phyloP scores from a whole-genome alignment of 768 basidiomycete species.

The Kwoniella dejecticola region DNA sequence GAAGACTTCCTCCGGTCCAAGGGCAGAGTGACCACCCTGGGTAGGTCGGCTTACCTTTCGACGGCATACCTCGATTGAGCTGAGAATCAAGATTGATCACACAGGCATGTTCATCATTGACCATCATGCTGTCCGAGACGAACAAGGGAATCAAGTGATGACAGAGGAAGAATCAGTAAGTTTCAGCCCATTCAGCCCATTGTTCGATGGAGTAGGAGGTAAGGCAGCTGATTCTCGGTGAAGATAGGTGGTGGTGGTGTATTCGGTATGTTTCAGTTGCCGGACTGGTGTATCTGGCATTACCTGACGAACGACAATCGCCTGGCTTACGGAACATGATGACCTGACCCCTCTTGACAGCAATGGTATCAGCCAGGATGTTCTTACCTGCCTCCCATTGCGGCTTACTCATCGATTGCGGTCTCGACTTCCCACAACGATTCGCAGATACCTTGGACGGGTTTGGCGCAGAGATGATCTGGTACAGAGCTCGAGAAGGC shows the following conservation, averaged over 20 bases:
- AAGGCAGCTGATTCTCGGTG: too few relatives aligned
- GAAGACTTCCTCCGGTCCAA: conserved; percentile 2
- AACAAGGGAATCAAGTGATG: conserved; percentile 13
- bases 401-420: conserved; percentile 40
- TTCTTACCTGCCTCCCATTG: conserved; percentile 41
- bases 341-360: conserved; percentile 10
- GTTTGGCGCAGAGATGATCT: conserved; percentile 38
- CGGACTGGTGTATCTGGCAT: too few relatives aligned
- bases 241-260: conserved; percentile 51
- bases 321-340: background rate
- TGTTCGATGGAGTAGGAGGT: too few relatives aligned
- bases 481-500: conserved; percentile 31
- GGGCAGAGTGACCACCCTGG: conserved; percentile 32
- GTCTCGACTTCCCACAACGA: conserved; percentile 35
- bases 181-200: too few relatives aligned
- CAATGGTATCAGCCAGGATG: conserved; percentile 40
- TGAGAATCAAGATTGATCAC: background rate
- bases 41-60: conserved; percentile 15
- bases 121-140: conserved; percentile 35
- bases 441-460: conserved; percentile 23
- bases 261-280: conserved; percentile 29
- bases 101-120: conserved; percentile 53
- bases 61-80: background rate
- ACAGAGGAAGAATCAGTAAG: conserved; percentile 38
- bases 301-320: background rate